A percentile compares a stretch with the other conserved stretches of the same genome.
Evolutionary conservation across 441 rosid species (phyloP).

Genomic region (Capsella rubella): DNA sequence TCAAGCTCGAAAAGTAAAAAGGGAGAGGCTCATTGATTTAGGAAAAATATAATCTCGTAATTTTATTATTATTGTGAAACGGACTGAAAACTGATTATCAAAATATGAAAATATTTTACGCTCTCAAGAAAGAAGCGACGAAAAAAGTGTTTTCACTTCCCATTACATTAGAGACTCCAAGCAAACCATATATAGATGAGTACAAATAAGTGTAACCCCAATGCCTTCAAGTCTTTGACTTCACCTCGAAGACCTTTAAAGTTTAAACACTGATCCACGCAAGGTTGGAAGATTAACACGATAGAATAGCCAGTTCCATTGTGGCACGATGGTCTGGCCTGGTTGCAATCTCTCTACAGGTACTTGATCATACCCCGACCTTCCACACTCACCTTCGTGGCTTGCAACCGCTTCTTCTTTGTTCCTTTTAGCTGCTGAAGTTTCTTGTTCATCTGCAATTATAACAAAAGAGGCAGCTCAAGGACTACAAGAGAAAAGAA

Average conservation of each 20-base stretch:
- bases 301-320: slow-evolving; percentile 31
- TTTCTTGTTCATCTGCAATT: slow-evolving; percentile 88
- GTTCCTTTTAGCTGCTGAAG: slow-evolving; percentile 96
- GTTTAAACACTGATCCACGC: slow-evolving; percentile 15
- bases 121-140: neutral
- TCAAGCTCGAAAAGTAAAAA: too few relatives aligned
- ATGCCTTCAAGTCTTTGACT: slow-evolving; percentile 33
- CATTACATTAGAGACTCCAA: slow-evolving; percentile 23
- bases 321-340: neutral
- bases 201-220: slow-evolving; percentile 31
- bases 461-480: slow-evolving; percentile 13
- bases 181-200: slow-evolving; percentile 18
- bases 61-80: slow-evolving; percentile 20
- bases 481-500: neutral
- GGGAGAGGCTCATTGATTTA: neutral
- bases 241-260: slow-evolving; percentile 26
- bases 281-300: slow-evolving; percentile 22
- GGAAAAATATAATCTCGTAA: neutral
- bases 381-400: slow-evolving; percentile 90
- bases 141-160: slow-evolving; percentile 34
- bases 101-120: neutral
- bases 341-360: slow-evolving; percentile 51
- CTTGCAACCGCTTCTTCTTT: slow-evolving; percentile 90
- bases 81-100: slow-evolving; percentile 19
- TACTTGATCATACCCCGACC: slow-evolving; percentile 97